These are phyloP conservation scores for Colletotrichum camelliae DNA, from an alignment of 2,329 filamentous ascomycete genomes.

Conservation along the genomic window DNA sequence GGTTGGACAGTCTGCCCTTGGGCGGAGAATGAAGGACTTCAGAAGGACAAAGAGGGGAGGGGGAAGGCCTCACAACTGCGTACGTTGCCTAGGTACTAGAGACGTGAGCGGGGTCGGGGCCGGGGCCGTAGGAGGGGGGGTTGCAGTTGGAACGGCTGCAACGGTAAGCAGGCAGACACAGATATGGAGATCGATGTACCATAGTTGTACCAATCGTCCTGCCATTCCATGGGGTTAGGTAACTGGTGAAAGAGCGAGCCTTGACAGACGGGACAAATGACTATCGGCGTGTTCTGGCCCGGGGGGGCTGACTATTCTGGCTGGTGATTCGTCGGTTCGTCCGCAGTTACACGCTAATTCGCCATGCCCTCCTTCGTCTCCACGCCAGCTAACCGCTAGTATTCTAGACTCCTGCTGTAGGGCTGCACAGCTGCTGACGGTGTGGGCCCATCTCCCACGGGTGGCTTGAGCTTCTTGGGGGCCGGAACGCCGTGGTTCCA, in stretches of 20 bases:
- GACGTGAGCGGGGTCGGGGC: background rate
- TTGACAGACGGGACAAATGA: background rate
- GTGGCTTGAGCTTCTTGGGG: background rate
- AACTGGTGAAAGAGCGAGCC: background rate
- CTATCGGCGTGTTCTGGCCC: background rate
- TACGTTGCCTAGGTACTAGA: background rate
- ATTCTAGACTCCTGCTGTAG: background rate
- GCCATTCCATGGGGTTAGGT: background rate
- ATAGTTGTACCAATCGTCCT: background rate
- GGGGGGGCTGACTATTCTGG: background rate
- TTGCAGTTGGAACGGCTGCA: background rate
- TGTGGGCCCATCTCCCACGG: background rate
- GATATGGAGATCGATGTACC: background rate
- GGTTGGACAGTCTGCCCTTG: background rate
- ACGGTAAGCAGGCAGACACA: background rate
- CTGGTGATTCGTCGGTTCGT: constrained; percentile 4
- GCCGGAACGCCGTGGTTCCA: background rate
- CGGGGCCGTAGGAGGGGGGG: background rate
- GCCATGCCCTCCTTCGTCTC: background rate
- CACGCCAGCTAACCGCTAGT: background rate
- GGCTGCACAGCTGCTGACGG: constrained; percentile 16
- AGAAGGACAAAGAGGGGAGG: background rate
- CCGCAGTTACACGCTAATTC: background rate
- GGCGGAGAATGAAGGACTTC: background rate
- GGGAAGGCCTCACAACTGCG: background rate